Evolutionary conservation across 2,329 filamentous ascomycete genomes (phyloP).

Genomic region (Grosmannia serpens): DNA sequence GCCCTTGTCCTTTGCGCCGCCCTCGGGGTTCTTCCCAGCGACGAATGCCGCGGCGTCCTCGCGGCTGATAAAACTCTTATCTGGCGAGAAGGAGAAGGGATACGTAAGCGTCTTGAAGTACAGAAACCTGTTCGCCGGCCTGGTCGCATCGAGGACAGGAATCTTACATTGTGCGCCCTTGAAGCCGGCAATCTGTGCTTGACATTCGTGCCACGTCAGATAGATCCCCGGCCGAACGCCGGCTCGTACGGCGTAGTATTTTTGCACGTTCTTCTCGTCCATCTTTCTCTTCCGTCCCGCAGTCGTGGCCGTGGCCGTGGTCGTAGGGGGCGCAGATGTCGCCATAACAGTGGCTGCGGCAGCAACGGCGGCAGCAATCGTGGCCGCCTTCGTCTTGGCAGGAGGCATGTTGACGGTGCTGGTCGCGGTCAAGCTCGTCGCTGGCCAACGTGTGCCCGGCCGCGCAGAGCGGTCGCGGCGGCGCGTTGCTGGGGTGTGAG

Average conservation of each 20-base stretch:
- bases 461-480: not conserved
- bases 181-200: constrained; percentile 48
- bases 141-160: not conserved
- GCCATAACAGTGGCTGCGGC: not conserved
- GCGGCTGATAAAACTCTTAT: constrained; percentile 61
- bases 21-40: constrained; percentile 41
- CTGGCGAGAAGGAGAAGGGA: not conserved
- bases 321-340: not conserved
- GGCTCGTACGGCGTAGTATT: constrained; percentile 52
- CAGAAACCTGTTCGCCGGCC: not conserved
- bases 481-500: not conserved
- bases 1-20: constrained; percentile 26
- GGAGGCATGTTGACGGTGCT: not conserved
- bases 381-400: not conserved
- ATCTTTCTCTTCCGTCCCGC: constrained; percentile 35
- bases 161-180: constrained; percentile 55
- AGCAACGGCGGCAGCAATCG: not conserved
- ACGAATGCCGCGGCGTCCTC: constrained; percentile 73
- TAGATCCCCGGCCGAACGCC: constrained; percentile 52
- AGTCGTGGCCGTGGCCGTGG: not conserved
- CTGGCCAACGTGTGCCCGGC: not conserved
- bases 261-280: constrained; percentile 30
- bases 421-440: too few relatives aligned
- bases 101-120: not conserved
- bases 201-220: constrained; percentile 47